phyloP scores from a whole-genome alignment of 495 filamentous ascomycete species.

The Podospora pseudocomata region DNA sequence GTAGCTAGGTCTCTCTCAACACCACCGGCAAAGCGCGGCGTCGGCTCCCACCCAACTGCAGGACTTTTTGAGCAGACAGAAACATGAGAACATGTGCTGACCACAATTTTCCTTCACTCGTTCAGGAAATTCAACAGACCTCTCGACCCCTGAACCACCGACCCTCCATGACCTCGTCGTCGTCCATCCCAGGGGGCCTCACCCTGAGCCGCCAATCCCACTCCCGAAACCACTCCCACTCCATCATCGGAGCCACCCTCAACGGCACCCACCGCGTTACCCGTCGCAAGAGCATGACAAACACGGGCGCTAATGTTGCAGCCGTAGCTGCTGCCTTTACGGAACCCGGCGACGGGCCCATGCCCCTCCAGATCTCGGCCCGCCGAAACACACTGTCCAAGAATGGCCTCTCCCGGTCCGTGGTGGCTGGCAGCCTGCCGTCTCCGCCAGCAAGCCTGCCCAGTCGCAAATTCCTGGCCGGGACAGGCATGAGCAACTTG shows the following conservation, averaged over 20 bases:
- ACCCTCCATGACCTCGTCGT: conserved; percentile 43
- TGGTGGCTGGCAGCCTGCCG: conserved; percentile 53
- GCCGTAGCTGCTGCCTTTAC: conserved; percentile 69
- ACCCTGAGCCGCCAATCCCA: conserved; percentile 49
- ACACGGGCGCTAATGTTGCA: conserved; percentile 63
- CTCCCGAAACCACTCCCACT: conserved; percentile 77
- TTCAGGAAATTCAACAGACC: conserved; percentile 48
- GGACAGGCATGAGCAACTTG: conserved; percentile 37
- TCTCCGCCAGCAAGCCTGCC: conserved; percentile 52
- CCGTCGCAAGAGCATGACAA: conserved; percentile 89
- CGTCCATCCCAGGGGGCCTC: conserved; percentile 37
- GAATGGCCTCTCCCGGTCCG: conserved; percentile 38
- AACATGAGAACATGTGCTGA: conserved; percentile 34
- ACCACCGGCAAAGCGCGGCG: conserved; percentile 21
- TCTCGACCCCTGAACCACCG: conserved; percentile 50
- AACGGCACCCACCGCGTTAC: conserved; percentile 81
- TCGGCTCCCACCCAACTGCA: conserved; percentile 17
- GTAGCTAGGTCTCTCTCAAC: conserved; percentile 31
- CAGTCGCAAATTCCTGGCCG: conserved; percentile 39
- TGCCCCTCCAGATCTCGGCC: conserved; percentile 47
- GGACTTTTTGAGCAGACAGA: conserved; percentile 13
- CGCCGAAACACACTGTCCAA: conserved; percentile 54
- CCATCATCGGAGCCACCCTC: conserved; percentile 62
- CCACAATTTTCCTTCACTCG: conserved; percentile 25
- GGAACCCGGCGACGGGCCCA: conserved; percentile 54